Evolutionary conservation across 345 rosid genomes (phyloP), one percentile per base, ranked within the genome.

Genomic region (Bruguiera sexangula): DNA sequence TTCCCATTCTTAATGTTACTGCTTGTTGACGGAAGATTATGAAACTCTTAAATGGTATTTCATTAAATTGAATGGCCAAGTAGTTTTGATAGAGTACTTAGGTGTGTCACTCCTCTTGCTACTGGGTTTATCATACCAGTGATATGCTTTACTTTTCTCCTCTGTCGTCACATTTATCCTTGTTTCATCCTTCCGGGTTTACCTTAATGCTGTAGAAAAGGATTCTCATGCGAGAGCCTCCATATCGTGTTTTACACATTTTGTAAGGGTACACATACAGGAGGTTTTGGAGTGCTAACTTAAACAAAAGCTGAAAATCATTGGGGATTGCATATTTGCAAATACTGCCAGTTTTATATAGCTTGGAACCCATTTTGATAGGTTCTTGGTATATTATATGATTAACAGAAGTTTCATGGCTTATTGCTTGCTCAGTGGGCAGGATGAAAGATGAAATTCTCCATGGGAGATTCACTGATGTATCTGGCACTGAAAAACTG

Each of bases 401-500:
- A 46, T 61, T 32, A 29, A 19, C 15, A 27, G 53, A 64, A 50
- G 0, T 63, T 10, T 7, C 59, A 68, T 67, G 7, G 31, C 30
- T 62, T 31, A 34, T 52, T 63, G 32, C 59, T 29, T 26, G 46
- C 62, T 65, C 36, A 27, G 68, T 68, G 75, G 75, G 68, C 79
- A 82, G 90, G 87, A 75, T 37, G 86, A 60, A 60, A 66, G 75
- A 61, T 54, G 84, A 83, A 52, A 50, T 67, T 60, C 76, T 74
- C 46, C 75, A 61, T 9, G 77, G 68, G 55, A 76, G 76, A 70
- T 75, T 61, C 57, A 39, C 48, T 68, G 74, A 69, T 22, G 56
- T 67, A 30, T 60, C 84, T 8, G 71, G 68, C 65, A 73, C 78
- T 60, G 75, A 80, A 60, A 82, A 67, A 54, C 58, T 78, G 72